phyloP scores from a whole-genome alignment of 148 eudicot genomes.

The Vaccinium corymbosum region DNA sequence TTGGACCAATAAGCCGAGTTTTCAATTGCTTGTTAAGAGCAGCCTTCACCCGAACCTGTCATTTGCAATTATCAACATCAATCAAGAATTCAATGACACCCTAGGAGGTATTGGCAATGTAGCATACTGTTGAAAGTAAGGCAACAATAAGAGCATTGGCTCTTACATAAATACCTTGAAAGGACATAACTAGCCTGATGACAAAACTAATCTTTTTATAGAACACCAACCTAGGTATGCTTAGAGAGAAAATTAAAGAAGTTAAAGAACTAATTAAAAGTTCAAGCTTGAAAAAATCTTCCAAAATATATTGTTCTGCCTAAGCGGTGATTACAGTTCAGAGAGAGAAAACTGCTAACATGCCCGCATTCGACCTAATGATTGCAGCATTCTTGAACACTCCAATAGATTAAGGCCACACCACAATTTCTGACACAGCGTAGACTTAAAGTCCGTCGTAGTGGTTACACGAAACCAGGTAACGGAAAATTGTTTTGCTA shows the following conservation, averaged over 20 bases:
- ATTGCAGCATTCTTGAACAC: not conserved
- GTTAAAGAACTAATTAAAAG: not conserved
- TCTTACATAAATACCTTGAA: not conserved
- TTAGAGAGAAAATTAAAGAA: not conserved
- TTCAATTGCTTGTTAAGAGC: constrained; percentile 77
- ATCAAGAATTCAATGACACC: not conserved
- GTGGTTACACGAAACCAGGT: not conserved
- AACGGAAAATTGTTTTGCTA: not conserved
- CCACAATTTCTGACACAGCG: not conserved
- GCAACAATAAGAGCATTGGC: not conserved
- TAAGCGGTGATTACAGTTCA: not conserved
- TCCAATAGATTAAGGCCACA: not conserved
- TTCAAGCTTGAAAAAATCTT: not conserved
- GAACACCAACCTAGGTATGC: not conserved
- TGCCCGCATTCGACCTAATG: not conserved
- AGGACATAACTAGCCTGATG: not conserved
- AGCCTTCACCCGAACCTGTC: constrained; percentile 86
- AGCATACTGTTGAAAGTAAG: not conserved
- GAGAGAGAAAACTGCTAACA: not conserved
- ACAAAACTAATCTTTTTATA: not conserved
- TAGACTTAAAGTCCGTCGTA: not conserved
- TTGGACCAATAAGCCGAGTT: constrained; percentile 93
- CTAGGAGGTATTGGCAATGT: not conserved
- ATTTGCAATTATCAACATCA: constrained; percentile 16
- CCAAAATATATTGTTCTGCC: not conserved